These are phyloP conservation scores for Discostella stelligeroides DNA, from an alignment of 108 stramenopile species.

Conservation along the genomic window DNA sequence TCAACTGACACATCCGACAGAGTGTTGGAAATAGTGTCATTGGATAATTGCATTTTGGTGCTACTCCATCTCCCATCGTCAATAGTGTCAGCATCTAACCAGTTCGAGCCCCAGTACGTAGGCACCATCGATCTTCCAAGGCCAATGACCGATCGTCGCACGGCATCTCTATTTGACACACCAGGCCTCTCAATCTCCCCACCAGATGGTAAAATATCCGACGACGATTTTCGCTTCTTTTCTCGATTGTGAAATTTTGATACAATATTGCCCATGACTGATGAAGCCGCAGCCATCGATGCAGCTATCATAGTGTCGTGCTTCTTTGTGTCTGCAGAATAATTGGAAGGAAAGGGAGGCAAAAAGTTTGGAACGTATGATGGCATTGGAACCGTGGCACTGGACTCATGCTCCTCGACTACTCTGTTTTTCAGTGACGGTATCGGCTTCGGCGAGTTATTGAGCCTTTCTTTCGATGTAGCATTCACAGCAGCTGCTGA, in stretches of 20 bases:
- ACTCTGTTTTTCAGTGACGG: not conserved
- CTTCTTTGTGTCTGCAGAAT: constrained; percentile 14
- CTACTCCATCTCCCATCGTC: too few relatives aligned
- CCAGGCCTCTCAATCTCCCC: not conserved
- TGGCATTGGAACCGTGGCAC: constrained; percentile 24
- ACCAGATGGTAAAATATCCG: not conserved
- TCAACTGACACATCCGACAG: too few relatives aligned
- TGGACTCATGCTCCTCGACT: not conserved
- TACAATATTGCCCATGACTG: constrained; percentile 32
- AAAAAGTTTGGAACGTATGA: constrained; percentile 55
- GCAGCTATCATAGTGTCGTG: constrained; percentile 4
- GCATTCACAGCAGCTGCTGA: not conserved
- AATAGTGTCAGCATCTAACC: constrained; percentile 8
- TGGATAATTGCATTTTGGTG: too few relatives aligned
- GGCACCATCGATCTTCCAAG: constrained; percentile 33
- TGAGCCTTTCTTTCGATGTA: constrained; percentile 6
- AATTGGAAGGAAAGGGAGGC: constrained; percentile 45
- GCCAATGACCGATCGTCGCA: constrained; percentile 36
- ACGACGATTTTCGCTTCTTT: constrained; percentile 15
- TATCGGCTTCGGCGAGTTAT: constrained; percentile 6
- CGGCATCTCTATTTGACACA: constrained; percentile 14
- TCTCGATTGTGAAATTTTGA: constrained; percentile 21
- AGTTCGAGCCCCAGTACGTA: constrained; percentile 42
- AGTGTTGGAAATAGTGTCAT: constrained; percentile 8
- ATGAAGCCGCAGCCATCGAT: constrained; percentile 16